Percentiles rank a stretch among this genome's conserved stretches.
Evolutionary conservation across 2,329 filamentous ascomycete species (phyloP).

Genomic region (Diaporthe caulivora): DNA sequence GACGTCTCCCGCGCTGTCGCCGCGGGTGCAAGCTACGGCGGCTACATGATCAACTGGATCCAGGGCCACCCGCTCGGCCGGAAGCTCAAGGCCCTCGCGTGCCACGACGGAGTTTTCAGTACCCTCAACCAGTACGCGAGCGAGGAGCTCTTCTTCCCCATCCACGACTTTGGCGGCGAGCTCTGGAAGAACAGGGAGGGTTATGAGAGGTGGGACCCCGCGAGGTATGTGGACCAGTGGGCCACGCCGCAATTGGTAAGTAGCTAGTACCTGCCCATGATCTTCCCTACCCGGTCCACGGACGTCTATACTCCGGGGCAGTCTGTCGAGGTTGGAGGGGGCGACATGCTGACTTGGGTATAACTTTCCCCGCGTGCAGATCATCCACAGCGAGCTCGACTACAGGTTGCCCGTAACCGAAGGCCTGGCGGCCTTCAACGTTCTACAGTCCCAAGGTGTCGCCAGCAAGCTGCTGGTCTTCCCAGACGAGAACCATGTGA

Average conservation of each 20-base stretch:
- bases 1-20: conserved; percentile 79
- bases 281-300: no score
- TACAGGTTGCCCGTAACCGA: conserved; percentile 64
- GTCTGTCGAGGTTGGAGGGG: neutral
- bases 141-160: conserved; percentile 78
- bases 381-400: conserved; percentile 79
- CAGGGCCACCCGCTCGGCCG: conserved; percentile 87
- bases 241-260: conserved; percentile 84
- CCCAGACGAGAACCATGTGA: conserved; percentile 75
- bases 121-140: conserved; percentile 74
- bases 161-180: conserved; percentile 75
- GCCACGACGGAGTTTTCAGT: conserved; percentile 88
- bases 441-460: conserved; percentile 75
- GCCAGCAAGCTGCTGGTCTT: conserved; percentile 79
- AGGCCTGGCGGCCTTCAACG: conserved; percentile 79
- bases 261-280: conserved; percentile 4
- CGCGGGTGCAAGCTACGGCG: conserved; percentile 80
- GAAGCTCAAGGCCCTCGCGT: conserved; percentile 88
- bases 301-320: neutral
- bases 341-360: neutral
- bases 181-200: conserved; percentile 71
- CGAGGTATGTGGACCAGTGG: conserved; percentile 77
- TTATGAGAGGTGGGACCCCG: conserved; percentile 79
- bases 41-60: conserved; percentile 91
- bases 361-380: conserved; percentile 42